These are phyloP conservation scores for Lipomyces yamadae DNA, from an alignment of 805 yeast genomes.

Conservation along the genomic window DNA sequence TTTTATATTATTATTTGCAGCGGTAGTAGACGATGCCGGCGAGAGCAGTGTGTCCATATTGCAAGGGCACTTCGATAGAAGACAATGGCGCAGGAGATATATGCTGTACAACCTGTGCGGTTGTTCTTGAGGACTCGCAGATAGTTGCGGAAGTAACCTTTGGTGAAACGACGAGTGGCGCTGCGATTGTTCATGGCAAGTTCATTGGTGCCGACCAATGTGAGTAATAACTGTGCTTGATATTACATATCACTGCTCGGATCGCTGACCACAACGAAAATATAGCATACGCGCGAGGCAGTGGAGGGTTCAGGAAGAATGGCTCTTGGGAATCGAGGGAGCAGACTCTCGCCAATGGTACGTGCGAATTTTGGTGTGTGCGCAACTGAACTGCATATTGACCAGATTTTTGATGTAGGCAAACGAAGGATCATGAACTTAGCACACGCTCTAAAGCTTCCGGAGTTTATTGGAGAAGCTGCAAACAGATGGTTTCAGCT, in stretches of 20 bases:
- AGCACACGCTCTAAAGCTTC: conserved; percentile 76
- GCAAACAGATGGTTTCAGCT: conserved; percentile 88
- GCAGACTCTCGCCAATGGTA: conserved; percentile 79
- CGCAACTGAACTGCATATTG: neutral
- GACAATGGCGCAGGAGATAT: conserved; percentile 53
- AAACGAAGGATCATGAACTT: conserved; percentile 76
- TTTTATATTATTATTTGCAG: neutral
- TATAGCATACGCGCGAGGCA: conserved; percentile 38
- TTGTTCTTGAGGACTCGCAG: conserved; percentile 87
- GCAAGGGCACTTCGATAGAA: conserved; percentile 34
- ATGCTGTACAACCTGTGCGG: conserved; percentile 82
- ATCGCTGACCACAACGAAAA: neutral
- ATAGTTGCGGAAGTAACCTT: conserved; percentile 95
- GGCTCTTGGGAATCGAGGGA: conserved; percentile 72
- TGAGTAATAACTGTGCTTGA: conserved; percentile 16
- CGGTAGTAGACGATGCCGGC: conserved; percentile 17
- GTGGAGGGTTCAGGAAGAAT: conserved; percentile 54
- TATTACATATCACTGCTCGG: neutral
- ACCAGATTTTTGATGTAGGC: conserved; percentile 44
- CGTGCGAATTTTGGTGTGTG: neutral
- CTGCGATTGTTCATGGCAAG: conserved; percentile 94
- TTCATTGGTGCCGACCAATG: conserved; percentile 86
- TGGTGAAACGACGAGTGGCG: conserved; percentile 90
- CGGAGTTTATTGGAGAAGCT: conserved; percentile 82
- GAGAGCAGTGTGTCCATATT: conserved; percentile 26